Evolutionary conservation across 352 stramenopile species (phyloP), one percentile per base, ranked within the genome.

Genomic region (Phytophthora brassicae): DNA sequence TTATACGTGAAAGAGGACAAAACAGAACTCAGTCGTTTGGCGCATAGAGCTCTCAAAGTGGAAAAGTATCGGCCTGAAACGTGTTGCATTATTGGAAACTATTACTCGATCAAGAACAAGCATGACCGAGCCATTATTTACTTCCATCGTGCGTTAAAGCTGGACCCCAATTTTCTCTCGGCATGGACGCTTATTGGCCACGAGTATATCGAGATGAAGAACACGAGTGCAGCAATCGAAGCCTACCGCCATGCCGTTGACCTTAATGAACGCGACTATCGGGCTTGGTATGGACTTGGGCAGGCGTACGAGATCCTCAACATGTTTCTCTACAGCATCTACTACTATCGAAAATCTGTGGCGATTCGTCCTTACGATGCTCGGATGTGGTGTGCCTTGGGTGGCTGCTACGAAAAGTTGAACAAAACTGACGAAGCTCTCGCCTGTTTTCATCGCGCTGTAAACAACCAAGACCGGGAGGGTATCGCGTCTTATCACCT

Each of bases 131-230:
- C 97, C 3, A 96, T 99, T 39, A 74, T 97, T 49, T 99, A 99
- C 72, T 99, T 99, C 74, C 88, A 98, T 57, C 87, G 97, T 22
- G 93, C 94, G 19, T 77, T 99, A 6, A 97, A 96, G 56, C 75
- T 99, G 14, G 91, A 99, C 77, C 90, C 86, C 3, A 91, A 90
- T 13, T 99, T 97, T 65, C 73, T 98, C 4, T 97, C 89, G 31
- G 96, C 97, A 0, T 99, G 97, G 96, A 99, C 96, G 26, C 81
- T 99, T 8, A 98, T 99, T 56, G 97, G 97, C 11, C 97, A 99
- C 75, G 97, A 99, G 74, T 99, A 98, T 74, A 88, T 99, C 26
- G 97, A 99, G 75, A 93, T 99, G 81, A 99, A 98, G 72, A 99
- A 99, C 72, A 98, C 96, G 28, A 94, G 92, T 45, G 94, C 94